phyloP scores from a whole-genome alignment of 2,329 filamentous ascomycete species.

The Aspergillus caelatus region DNA sequence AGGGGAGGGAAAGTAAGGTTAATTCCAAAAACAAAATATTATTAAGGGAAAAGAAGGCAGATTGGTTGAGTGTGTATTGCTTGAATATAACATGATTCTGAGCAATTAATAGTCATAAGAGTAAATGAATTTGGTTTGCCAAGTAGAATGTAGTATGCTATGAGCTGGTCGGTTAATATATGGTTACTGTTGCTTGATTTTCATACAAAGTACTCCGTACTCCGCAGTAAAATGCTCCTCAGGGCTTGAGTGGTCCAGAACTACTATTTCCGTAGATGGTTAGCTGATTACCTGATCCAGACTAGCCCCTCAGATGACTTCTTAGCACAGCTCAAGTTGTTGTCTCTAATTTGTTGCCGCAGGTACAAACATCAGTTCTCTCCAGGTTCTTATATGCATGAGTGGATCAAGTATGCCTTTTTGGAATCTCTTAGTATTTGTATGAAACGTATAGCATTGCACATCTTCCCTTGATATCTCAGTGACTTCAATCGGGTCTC shows the following conservation, averaged over 20 bases:
- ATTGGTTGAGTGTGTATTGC: background rate
- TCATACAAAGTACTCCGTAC: no score
- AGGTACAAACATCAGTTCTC: background rate
- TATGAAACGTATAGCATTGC: background rate
- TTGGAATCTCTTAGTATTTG: background rate
- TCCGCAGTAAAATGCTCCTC: background rate
- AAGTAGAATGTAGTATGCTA: background rate
- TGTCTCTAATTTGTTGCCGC: background rate
- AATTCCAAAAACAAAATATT: background rate
- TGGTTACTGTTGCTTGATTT: background rate
- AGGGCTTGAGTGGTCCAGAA: background rate
- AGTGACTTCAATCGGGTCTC: conserved; percentile 16
- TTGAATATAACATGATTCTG: background rate
- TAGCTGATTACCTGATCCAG: background rate
- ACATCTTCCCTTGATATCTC: background rate
- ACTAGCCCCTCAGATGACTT: background rate
- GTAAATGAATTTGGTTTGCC: background rate
- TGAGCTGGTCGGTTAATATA: background rate
- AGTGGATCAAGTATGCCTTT: background rate
- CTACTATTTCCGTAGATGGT: background rate
- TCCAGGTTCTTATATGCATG: background rate
- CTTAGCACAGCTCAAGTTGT: background rate
- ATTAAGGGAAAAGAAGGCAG: background rate
- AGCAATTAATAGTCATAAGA: background rate
- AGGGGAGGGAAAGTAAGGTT: background rate